A percentile compares a stretch with the other conserved stretches of the same genome.
Evolutionary conservation across 139 green algal genomes (phyloP).

Genomic region (Closterium sp.): DNA sequence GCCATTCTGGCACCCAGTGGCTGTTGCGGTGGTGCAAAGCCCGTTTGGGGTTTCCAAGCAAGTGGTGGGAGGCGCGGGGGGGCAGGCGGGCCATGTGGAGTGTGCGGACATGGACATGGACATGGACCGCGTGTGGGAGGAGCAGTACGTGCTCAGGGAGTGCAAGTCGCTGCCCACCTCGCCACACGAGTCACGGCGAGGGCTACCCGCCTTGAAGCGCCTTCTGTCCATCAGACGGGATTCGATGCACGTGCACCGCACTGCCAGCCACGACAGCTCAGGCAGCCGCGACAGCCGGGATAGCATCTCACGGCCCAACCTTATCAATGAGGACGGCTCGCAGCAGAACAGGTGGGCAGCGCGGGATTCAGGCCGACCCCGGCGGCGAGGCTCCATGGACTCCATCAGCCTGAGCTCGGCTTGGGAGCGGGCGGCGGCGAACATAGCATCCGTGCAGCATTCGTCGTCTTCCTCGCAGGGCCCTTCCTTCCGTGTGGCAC

Average conservation of each 20-base stretch:
- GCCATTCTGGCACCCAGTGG: background rate
- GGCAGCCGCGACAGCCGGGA: background rate
- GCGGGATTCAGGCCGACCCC: too few relatives aligned
- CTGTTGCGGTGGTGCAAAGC: background rate
- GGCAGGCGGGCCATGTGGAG: background rate
- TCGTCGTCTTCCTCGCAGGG: background rate
- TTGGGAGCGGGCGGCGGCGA: background rate
- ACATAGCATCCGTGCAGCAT: background rate
- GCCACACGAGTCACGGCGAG: background rate
- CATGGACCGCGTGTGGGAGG: background rate
- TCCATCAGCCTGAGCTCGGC: background rate
- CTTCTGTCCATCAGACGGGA: background rate
- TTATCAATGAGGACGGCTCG: background rate
- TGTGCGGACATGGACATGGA: background rate
- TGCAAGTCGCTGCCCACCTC: background rate
- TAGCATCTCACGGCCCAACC: background rate
- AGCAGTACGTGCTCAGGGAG: background rate
- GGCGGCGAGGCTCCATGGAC: background rate
- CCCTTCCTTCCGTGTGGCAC: background rate
- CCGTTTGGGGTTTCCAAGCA: background rate
- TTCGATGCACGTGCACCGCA: background rate
- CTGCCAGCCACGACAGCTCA: background rate
- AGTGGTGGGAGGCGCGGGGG: too few relatives aligned
- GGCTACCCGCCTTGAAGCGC: background rate
- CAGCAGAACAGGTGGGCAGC: too few relatives aligned